Base-by-base conservation (phyloP, 2,329 filamentous ascomycete species). In the Verticillium dahliae region DNA sequence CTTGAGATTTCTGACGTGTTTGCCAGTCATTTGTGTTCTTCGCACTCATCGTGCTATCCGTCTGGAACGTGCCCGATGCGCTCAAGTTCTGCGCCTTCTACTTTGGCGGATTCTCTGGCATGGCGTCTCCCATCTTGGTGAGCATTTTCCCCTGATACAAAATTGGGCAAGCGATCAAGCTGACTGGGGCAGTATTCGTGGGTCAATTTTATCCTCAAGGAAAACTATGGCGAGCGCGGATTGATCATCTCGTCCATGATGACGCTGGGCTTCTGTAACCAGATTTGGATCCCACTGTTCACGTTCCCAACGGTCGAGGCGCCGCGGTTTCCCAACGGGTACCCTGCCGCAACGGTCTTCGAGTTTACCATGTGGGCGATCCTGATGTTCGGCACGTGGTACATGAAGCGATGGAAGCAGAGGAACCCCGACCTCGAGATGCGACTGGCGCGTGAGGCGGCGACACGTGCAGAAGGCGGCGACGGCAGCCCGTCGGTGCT, bases 161-260 rank as follows among this genome's bases (percentile, higher is more conserved):
- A 3, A 33, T 1, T 34, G 7, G 7, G 13, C 3, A 3, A n/a
- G 7, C 45, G 13, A 58, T 22, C 5, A 14, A 15, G 56, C 37
- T 50, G n/a, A 15, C 0, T 11, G 27, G 5, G 27, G 62, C 9
- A 50, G 62, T 73, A 73, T 63, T 72, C 71, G 4, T 73, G 70
- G 71, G 63, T 72, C 38, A 73, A 73, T 61, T 68, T 65, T 6
- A 71, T 69, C 6, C 68, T 72, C 6, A 70, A 69, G 27, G 69
- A 70, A 38, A 71, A 72, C 56, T 70, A 72, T 27, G 71, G 71
- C 15, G 71, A 73, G 60, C 66, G 72, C 10, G 71, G 71, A 0
- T 63, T 73, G 14, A 68, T 72, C 57, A 72, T 73, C 33, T 71
- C 67, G 54, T 74, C 60, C 33, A 75, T 70, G 74, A 74, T 70